phyloP scores from a whole-genome alignment of 73 alveolate species.

The Blepharisma stoltei region DNA sequence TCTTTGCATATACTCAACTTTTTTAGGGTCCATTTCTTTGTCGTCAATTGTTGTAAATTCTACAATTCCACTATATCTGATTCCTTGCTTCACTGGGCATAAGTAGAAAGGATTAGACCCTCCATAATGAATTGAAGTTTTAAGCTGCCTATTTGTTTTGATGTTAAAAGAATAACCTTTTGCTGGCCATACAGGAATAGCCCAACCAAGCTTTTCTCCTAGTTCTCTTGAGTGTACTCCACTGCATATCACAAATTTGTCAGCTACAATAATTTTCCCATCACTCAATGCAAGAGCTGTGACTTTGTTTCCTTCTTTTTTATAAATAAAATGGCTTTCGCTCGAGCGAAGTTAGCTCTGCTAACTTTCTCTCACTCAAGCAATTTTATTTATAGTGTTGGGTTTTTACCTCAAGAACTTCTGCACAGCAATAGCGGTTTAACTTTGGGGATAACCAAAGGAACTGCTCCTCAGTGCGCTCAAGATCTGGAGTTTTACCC shows the following conservation, averaged over 20 bases:
- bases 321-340: too few species aligned
- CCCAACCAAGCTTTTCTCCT: constrained; percentile 25
- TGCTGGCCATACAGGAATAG: constrained; percentile 26
- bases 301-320: neutral
- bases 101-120: neutral
- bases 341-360: too few species aligned
- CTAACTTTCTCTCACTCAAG: too few species aligned
- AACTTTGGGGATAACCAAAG: too few species aligned
- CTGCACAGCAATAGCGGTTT: too few species aligned
- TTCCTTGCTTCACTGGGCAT: neutral
- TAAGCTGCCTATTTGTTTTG: constrained; percentile 20
- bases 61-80: neutral
- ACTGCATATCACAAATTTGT: constrained; percentile 6
- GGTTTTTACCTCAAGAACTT: too few species aligned
- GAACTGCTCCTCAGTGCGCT: too few species aligned
- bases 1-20: neutral
- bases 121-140: constrained; percentile 1
- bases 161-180: constrained; percentile 1
- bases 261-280: constrained; percentile 24
- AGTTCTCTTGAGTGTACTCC: constrained; percentile 23
- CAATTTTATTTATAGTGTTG: too few species aligned
- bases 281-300: neutral
- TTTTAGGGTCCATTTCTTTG: neutral
- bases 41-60: neutral
- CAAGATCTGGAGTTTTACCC: too few species aligned